Conservation (phyloP, 345 rosid genomes). For the Abelmoschus esculentus region DNA sequence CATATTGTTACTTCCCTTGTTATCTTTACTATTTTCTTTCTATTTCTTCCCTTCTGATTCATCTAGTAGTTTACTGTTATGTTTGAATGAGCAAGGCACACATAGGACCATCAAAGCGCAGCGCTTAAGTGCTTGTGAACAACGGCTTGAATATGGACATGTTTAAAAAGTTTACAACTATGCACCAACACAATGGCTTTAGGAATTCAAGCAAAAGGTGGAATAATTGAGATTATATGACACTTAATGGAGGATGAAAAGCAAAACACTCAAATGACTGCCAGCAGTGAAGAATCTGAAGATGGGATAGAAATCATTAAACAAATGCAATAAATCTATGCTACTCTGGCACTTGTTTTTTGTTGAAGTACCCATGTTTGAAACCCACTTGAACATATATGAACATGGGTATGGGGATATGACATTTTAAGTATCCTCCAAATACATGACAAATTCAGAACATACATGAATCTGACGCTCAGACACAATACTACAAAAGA, state of each 20-base stretch:
- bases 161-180: background rate
- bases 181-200: background rate
- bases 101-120: background rate
- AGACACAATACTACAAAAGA: background rate
- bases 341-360: background rate
- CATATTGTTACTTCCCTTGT: background rate
- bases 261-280: background rate
- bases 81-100: background rate
- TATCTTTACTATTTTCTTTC: background rate
- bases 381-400: background rate
- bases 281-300: background rate
- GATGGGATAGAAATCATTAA: background rate
- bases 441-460: background rate
- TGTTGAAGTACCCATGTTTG: background rate
- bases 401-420: background rate
- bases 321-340: constrained; percentile 1
- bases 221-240: background rate
- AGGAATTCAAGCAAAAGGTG: background rate
- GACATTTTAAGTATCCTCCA: background rate
- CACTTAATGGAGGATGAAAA: background rate
- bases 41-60: background rate
- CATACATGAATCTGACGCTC: background rate
- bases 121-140: background rate
- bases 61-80: background rate
- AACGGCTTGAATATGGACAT: background rate